Evolutionary conservation across 305 asterid species (phyloP), one percentile per base, ranked within the genome.

Genomic region (Fraxinus angustifolia): DNA sequence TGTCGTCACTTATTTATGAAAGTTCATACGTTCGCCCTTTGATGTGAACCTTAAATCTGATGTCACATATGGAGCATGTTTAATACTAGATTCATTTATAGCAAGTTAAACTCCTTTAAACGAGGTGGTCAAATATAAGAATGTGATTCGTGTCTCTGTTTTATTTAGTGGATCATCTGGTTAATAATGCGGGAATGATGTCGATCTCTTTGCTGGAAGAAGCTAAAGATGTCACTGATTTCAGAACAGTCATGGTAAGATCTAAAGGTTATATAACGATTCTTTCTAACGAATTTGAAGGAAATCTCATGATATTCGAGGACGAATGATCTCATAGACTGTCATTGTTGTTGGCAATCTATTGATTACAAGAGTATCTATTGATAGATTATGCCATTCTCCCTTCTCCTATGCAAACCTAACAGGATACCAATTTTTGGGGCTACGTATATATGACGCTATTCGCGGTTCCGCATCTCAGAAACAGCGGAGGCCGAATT

Each of bases 401-500:
- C 50, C 67, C 72, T 53, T 70, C 53, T 53, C 4, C 5, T 56
- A 2, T 17, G 3, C 50, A 33, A 19, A 34, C 3, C 12, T 48
- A 84, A 85, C 88, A 95, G 99, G 97, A 95, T 50, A 74, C 87
- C 26, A 95, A 93, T 85, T 95, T 95, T 81, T 93, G 97, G 99
- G 97, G 99, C 0, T 86, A 79, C 1, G 93, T 91, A 0, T 91
- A 91, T 71, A 92, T 92, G 95, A 92, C 98, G 6, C 86, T 87
- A 19, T 93, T 88, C 23, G 93, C 94, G 0, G 86, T 82, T 2
- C 97, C 97, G 0, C 91, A 91, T 86, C 93, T 93, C 0, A 82
- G 97, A 70, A 71, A 90, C 85, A 90, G 91, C 86, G 12, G 88
- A 38, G 99, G 99, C 23, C 86, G 93, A 30, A 82, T 95, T 1